Conservation (phyloP, 2,329 filamentous ascomycete species). For the Huntiella abstrusa region DNA sequence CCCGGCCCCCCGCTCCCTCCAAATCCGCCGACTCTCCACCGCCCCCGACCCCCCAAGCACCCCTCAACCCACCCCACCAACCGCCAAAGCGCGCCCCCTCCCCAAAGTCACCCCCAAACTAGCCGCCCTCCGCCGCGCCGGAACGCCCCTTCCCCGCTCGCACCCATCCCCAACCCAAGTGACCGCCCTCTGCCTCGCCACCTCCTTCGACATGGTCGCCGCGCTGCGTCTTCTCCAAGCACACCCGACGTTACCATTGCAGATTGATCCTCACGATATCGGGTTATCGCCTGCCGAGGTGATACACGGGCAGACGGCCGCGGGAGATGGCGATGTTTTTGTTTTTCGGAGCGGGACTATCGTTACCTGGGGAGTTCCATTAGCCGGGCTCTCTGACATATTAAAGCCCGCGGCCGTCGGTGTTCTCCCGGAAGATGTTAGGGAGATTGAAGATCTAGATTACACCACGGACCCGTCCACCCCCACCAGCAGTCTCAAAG, state of each 20-base stretch:
- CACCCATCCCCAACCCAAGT: constrained; percentile 17
- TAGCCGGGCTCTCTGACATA: constrained; percentile 54
- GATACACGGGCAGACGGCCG: constrained; percentile 40
- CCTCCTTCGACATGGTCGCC: constrained; percentile 44
- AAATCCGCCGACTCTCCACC: not conserved
- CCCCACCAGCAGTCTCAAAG: constrained; percentile 60
- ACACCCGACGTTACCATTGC: constrained; percentile 30
- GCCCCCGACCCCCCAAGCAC: not conserved
- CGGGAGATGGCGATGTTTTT: constrained; percentile 66
- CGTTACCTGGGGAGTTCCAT: constrained; percentile 75
- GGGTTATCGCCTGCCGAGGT: constrained; percentile 43
- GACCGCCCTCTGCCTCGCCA: constrained; percentile 42
- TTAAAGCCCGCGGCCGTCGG: constrained; percentile 60
- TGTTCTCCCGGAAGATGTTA: constrained; percentile 44
- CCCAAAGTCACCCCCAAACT: constrained; percentile 4
- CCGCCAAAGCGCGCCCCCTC: not conserved
- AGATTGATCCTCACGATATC: constrained; percentile 41
- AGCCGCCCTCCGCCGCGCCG: constrained; percentile 8
- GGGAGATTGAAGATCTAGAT: constrained; percentile 81
- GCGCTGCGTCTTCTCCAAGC: constrained; percentile 37
- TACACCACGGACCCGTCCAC: constrained; percentile 57
- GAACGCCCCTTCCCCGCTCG: not conserved
- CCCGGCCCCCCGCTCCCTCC: not conserved
- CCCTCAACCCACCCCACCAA: not conserved
- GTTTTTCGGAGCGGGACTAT: constrained; percentile 90